These are phyloP conservation scores for Lagenidium giganteum DNA, from an alignment of 352 stramenopile genomes.

Conservation along the genomic window DNA sequence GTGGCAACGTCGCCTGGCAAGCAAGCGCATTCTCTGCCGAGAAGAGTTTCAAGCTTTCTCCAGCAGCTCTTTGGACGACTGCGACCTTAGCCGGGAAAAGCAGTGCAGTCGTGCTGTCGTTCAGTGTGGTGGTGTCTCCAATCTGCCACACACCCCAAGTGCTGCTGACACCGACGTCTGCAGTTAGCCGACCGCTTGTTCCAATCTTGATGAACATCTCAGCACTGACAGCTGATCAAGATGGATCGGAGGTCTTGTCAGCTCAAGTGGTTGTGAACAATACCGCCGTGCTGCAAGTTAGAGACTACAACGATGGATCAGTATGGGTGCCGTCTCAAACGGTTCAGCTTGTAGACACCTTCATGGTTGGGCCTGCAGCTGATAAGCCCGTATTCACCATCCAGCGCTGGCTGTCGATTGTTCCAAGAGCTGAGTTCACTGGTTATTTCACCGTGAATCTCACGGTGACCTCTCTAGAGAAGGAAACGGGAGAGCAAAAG, in stretches of 20 bases:
- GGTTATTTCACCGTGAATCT: slow-evolving; percentile 36
- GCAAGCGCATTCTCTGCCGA: slow-evolving; percentile 2
- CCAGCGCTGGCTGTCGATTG: slow-evolving; percentile 17
- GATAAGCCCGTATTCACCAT: slow-evolving; percentile 11
- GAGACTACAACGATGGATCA: no score
- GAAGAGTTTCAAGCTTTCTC: background rate
- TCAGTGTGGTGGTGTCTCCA: slow-evolving; percentile 3
- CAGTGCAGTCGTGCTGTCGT: background rate
- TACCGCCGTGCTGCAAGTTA: slow-evolving; percentile 3
- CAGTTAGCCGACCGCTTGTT: slow-evolving; percentile 10
- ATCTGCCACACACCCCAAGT: slow-evolving; percentile 5
- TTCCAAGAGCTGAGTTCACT: slow-evolving; percentile 31
- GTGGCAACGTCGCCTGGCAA: slow-evolving; percentile 4
- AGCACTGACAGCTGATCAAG: slow-evolving; percentile 8
- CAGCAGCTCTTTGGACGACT: background rate
- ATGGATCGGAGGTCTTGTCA: slow-evolving; percentile 11
- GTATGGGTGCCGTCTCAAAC: no score
- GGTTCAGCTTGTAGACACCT: no score
- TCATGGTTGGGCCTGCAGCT: slow-evolving; percentile 4
- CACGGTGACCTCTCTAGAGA: slow-evolving; percentile 25
- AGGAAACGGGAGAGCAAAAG: slow-evolving; percentile 25
- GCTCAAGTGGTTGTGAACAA: slow-evolving; percentile 5
- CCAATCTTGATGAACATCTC: background rate
- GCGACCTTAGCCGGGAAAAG: background rate
- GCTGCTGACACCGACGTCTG: background rate